Conservation (phyloP, 2,329 filamentous ascomycete genomes). For the Exophiala mesophila region DNA sequence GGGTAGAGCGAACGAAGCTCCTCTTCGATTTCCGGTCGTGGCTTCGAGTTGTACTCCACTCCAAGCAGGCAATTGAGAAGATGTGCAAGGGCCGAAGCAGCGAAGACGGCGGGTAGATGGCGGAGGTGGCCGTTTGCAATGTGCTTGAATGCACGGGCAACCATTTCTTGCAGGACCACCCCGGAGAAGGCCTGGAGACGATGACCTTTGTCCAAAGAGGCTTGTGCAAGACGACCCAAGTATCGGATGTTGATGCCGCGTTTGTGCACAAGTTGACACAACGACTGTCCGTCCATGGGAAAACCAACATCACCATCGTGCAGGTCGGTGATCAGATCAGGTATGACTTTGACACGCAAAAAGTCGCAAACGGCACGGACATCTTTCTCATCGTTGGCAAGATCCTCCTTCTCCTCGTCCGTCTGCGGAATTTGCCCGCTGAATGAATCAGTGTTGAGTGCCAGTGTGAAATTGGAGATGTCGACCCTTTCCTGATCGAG, state of each 20-base stretch:
- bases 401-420: slow-evolving; percentile 79
- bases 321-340: slow-evolving; percentile 79
- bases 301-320: slow-evolving; percentile 92
- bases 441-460: slow-evolving; percentile 92
- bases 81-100: slow-evolving; percentile 75
- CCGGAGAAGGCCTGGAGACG: slow-evolving; percentile 72
- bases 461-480: slow-evolving; percentile 77
- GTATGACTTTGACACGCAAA: slow-evolving; percentile 71
- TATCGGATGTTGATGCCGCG: slow-evolving; percentile 96
- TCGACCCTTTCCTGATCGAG: slow-evolving; percentile 68
- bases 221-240: slow-evolving; percentile 73
- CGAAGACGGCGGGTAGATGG: slow-evolving; percentile 71
- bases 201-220: slow-evolving; percentile 61
- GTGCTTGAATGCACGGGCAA: slow-evolving; percentile 94
- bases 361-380: slow-evolving; percentile 79
- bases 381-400: slow-evolving; percentile 78
- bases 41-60: slow-evolving; percentile 67
- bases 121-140: slow-evolving; percentile 73
- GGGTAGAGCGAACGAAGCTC: slow-evolving; percentile 70
- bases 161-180: slow-evolving; percentile 84
- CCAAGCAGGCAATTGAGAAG: slow-evolving; percentile 92
- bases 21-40: slow-evolving; percentile 70
- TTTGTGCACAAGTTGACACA: slow-evolving; percentile 86
- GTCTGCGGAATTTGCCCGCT: slow-evolving; percentile 87
- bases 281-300: slow-evolving; percentile 94